Evolutionary conservation across 176 grass and related monocot genomes (phyloP).

Genomic region (Olyra latifolia): DNA sequence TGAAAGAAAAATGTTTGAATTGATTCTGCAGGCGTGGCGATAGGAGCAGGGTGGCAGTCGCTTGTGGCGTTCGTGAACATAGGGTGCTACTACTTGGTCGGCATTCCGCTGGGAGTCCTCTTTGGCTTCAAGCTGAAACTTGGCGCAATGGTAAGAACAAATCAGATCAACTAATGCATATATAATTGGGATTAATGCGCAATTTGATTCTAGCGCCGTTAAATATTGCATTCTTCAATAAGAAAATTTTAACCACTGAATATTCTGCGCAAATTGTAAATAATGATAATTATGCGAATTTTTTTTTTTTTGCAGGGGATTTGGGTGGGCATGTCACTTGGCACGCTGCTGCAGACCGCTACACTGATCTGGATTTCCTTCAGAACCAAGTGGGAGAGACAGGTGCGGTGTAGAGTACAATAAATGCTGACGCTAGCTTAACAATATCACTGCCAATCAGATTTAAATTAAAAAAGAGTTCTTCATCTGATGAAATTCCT

Average conservation of each 20-base stretch:
- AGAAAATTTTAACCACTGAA: background rate
- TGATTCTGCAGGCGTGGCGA: constrained; percentile 66
- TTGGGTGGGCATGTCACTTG: constrained; percentile 86
- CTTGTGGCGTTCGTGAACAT: constrained; percentile 76
- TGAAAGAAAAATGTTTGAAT: background rate
- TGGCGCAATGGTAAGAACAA: constrained; percentile 44
- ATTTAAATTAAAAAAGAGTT: background rate
- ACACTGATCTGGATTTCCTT: constrained; percentile 60
- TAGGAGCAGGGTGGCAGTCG: constrained; percentile 91
- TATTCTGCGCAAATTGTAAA: background rate
- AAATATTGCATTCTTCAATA: too few species aligned
- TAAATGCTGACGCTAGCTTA: background rate
- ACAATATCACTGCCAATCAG: background rate
- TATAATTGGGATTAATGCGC: background rate
- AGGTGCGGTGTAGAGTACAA: constrained; percentile 56
- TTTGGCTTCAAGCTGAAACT: constrained; percentile 76
- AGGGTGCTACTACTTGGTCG: constrained; percentile 84
- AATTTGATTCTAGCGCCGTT: too few species aligned
- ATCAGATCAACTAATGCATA: background rate
- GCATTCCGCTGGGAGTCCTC: constrained; percentile 68
- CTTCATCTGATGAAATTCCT: background rate
- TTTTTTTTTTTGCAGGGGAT: constrained; percentile 66
- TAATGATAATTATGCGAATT: background rate
- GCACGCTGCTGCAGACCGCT: constrained; percentile 70
- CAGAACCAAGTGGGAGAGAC: constrained; percentile 86